These are phyloP conservation scores for Petunia hybrid DNA, from an alignment of 305 asterid genomes.

Conservation along the genomic window DNA sequence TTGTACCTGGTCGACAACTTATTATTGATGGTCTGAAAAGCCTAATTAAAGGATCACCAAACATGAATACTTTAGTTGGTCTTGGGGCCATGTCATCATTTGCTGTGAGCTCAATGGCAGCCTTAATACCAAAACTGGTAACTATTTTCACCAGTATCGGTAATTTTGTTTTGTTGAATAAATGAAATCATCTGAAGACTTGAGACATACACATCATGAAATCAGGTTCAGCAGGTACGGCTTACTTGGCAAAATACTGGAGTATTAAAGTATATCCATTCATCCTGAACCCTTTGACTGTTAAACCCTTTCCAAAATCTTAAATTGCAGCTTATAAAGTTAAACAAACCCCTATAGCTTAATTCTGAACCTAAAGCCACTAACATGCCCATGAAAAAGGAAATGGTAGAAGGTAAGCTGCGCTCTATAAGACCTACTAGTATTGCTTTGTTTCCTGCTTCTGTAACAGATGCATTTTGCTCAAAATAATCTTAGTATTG, in stretches of 20 bases:
- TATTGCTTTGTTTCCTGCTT: constrained; percentile 6
- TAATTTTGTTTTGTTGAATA: constrained; percentile 7
- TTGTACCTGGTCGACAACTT: constrained; percentile 93
- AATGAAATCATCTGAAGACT: neutral
- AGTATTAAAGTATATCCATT: neutral
- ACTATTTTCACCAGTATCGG: constrained; percentile 34
- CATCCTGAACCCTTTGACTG: constrained; percentile 22
- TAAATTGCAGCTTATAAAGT: neutral
- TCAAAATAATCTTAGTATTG: neutral
- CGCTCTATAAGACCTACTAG: constrained; percentile 9
- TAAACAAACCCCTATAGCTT: constrained; percentile 8
- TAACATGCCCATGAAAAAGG: constrained; percentile 21
- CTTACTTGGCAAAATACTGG: constrained; percentile 23
- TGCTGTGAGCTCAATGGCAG: constrained; percentile 96
- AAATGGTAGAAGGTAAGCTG: constrained; percentile 16
- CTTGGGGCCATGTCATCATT: constrained; percentile 99
- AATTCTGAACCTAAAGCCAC: constrained; percentile 24
- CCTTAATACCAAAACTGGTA: constrained; percentile 92
- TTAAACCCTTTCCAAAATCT: neutral
- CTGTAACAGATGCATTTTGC: constrained; percentile 4
- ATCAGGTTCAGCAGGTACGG: constrained; percentile 19
- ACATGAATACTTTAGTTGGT: constrained; percentile 98
- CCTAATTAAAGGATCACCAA: constrained; percentile 85
- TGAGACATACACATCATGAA: constrained; percentile 7
- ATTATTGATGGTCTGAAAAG: constrained; percentile 92